These are phyloP conservation scores for Lactarius pseudohatsudake DNA, from an alignment of 768 basidiomycete genomes.

Conservation along the genomic window DNA sequence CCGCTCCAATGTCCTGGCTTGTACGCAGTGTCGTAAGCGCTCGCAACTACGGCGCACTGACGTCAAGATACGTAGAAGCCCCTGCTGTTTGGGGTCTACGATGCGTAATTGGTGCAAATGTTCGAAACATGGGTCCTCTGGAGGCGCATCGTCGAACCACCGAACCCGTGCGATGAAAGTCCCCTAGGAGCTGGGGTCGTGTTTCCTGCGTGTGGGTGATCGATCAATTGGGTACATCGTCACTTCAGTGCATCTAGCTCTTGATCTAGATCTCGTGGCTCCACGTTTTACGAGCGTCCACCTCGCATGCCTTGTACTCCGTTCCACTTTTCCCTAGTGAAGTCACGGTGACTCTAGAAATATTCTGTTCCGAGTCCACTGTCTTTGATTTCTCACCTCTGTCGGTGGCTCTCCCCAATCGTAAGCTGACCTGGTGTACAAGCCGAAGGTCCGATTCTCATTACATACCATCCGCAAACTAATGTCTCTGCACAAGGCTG, in stretches of 20 bases:
- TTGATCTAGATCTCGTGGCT: background rate
- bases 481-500: background rate
- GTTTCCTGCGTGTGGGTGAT: background rate
- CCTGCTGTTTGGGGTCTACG: background rate
- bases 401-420: background rate
- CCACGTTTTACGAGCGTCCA: background rate
- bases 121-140: background rate
- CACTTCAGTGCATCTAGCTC: background rate
- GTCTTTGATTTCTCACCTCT: background rate
- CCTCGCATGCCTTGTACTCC: background rate
- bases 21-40: background rate
- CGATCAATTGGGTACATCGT: background rate
- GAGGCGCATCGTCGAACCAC: background rate
- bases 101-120: background rate
- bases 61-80: background rate
- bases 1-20: background rate
- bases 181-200: background rate
- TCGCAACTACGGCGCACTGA: background rate
- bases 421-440: background rate
- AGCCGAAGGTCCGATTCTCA: background rate
- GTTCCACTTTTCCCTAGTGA: background rate
- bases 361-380: background rate
- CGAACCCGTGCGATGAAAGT: background rate
- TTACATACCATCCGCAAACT: background rate
- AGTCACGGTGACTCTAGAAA: background rate